Base-by-base conservation (phyloP, 148 eudicot species). In the Chenopodium quinoa region DNA sequence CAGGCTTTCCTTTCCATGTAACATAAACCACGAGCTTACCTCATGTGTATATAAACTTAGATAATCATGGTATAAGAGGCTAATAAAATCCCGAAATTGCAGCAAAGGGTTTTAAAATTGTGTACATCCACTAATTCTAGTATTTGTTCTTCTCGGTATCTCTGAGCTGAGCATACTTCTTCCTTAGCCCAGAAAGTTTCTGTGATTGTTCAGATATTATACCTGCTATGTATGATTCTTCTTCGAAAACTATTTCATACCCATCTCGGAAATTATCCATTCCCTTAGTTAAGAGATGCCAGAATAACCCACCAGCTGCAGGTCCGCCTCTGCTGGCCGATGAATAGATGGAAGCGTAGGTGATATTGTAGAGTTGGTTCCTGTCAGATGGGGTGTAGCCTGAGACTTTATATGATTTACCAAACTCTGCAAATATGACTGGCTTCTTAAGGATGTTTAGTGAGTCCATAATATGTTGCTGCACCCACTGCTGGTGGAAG, bases 231-330 rank as follows among this genome's bases (percentile, higher is more conserved):
- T 92, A 85, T 27, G 90, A 71, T 46, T 75, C 83, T 58, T 89
- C 83, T 10, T 72, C 73, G 0, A 93, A 75, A 0, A 90, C n/a
- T 4, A 93, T 81, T 60, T 86, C 95, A 32, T 91, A 93, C 7
- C 95, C 95, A 73, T 93, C 95, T 4, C 86, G 52, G 25, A 81
- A 78, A 60, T 64, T 31, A 48, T 89, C 95, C 93, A 91, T 79
- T 34, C 88, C 89, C 22, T 86, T 83, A 0, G 75, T 54, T 14
- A 90, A 72, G n/a, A 93, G 80, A 47, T 93, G 95, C 97, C 97
- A 93, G 82, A 91, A 89, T 85, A 93, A 25, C 78, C 91, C 92
- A 12, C 97, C 95, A 0, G 88, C 83, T 0, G 92, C 91, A 4
- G 86, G 88, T 11, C 94, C 97, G 0, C 89, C 90, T 4, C 54